phyloP scores from a whole-genome alignment of 2,329 filamentous ascomycete genomes.

The Aspergillus phoenicis region DNA sequence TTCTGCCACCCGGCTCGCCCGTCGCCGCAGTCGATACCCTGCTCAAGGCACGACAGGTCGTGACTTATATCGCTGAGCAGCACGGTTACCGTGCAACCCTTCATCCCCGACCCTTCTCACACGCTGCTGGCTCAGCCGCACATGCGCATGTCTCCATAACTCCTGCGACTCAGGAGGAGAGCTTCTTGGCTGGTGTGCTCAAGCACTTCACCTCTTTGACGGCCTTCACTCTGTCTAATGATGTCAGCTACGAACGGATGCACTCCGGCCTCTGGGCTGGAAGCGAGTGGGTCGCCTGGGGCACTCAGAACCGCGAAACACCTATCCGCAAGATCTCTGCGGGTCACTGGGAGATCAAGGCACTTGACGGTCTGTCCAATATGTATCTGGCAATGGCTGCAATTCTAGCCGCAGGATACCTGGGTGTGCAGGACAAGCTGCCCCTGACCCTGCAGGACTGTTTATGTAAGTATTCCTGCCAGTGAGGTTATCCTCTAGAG shows the following conservation, averaged over 20 bases:
- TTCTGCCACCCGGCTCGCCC: constrained; percentile 65
- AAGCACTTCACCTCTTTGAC: constrained; percentile 65
- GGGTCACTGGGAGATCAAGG: constrained; percentile 77
- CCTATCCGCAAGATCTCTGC: constrained; percentile 68
- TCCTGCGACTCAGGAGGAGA: constrained; percentile 52
- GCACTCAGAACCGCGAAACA: constrained; percentile 76
- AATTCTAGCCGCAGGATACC: constrained; percentile 61
- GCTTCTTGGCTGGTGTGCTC: constrained; percentile 74
- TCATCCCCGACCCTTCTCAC: constrained; percentile 65
- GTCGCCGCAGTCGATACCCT: constrained; percentile 72
- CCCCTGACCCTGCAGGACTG: constrained; percentile 38
- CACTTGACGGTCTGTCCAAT: constrained; percentile 78
- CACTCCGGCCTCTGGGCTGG: constrained; percentile 73
- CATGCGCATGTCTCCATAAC: constrained; percentile 67
- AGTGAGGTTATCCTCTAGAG: not conserved
- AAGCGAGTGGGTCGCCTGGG: constrained; percentile 79
- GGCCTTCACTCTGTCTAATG: constrained; percentile 69
- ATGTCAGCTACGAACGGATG: constrained; percentile 69
- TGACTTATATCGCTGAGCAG: constrained; percentile 64
- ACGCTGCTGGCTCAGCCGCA: constrained; percentile 64
- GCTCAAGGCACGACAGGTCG: constrained; percentile 69
- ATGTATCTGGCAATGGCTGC: constrained; percentile 70
- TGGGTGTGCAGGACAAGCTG: constrained; percentile 51
- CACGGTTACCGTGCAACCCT: constrained; percentile 70
- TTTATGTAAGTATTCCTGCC: constrained; percentile 26